Base-by-base conservation (phyloP, 805 yeast genomes). In the Barnettozyma salicaria region DNA sequence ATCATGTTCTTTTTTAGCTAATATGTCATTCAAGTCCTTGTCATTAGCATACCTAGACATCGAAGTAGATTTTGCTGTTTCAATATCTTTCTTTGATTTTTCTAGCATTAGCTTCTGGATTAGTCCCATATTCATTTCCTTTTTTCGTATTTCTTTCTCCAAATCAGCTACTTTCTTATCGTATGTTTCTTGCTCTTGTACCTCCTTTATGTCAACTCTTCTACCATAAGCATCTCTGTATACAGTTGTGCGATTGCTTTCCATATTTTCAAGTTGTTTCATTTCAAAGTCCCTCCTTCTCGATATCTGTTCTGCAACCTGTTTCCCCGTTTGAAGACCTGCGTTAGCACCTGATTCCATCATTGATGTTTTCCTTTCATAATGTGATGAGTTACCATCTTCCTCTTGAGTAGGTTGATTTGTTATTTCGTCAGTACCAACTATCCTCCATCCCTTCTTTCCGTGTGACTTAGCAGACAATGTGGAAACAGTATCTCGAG, bases 151-250 rank as follows among this genome's bases (percentile, higher is more conserved):
- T 32, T 47, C 55, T 49, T 55, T 53, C 43, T 52, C 55, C 17
- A 38, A 39, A 34, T 55, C 60, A 27, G 53, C 56, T 25, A 52
- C 39, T 37, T 49, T 46, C 39, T 51, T 53, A 19, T 54, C 56
- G 27, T 55, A 47, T 34, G 45, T 32, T 21, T 55, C 47, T 38
- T 59, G 50, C 26, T 54, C 45, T 42, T 53, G 39, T 31, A 49
- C 41, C 27, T 43, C 46, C 17, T 59, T 53, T 33, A 70, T 54
- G 43, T 74, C 70, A 4, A 80, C 60, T 16, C 62, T 64, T 22
- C 72, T 60, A 13, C 94, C 94, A 1, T 67, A 52, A 3, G 70
- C 60, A 51, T 83, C 90, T 64, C 92, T 70, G 48, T 70, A 72
- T 1, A 76, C 62, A 0, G 82, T 76, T 27, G 59, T 55, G 7